Evolutionary conservation across 2,329 filamentous ascomycete species (phyloP).

Genomic region (Pseudocercospora vitis): DNA sequence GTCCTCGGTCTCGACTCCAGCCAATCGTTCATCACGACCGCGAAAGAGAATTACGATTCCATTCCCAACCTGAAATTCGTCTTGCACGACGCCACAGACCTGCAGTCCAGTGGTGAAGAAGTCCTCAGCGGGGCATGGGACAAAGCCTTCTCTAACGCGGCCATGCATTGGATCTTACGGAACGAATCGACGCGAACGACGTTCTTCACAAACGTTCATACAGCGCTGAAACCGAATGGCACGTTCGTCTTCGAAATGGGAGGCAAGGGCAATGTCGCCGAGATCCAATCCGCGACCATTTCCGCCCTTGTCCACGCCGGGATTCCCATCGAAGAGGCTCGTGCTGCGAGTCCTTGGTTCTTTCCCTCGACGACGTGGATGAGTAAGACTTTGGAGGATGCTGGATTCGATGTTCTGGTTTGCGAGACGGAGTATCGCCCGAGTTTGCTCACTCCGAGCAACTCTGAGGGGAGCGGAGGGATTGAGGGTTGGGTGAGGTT

Average conservation of each 20-base stretch:
- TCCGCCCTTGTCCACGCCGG: constrained; percentile 53
- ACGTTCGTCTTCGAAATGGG: constrained; percentile 70
- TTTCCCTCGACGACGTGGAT: constrained; percentile 67
- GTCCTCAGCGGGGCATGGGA: constrained; percentile 35
- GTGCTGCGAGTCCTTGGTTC: constrained; percentile 65
- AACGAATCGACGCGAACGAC: constrained; percentile 42
- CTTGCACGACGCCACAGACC: constrained; percentile 36
- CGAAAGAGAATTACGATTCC: constrained; percentile 27
- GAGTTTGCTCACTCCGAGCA: constrained; percentile 50
- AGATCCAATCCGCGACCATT: constrained; percentile 61
- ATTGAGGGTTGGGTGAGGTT: constrained; percentile 53
- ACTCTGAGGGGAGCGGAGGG: constrained; percentile 31
- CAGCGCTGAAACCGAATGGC: constrained; percentile 57
- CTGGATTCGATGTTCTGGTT: constrained; percentile 47
- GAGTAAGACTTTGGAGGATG: constrained; percentile 37
- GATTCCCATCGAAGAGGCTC: constrained; percentile 51
- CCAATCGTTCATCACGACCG: constrained; percentile 43
- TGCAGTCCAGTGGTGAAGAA: constrained; percentile 26
- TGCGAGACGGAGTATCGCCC: constrained; percentile 66
- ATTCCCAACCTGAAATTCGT: constrained; percentile 32
- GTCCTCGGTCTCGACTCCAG: constrained; percentile 46
- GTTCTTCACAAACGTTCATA: constrained; percentile 57
- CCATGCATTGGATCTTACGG: constrained; percentile 53
- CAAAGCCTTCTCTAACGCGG: constrained; percentile 47
- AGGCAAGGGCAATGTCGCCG: constrained; percentile 66